Percentiles rank a stretch among this genome's conserved stretches.
phyloP scores from a whole-genome alignment of 495 filamentous ascomycete genomes.

The Aspergillus nanangensis region DNA sequence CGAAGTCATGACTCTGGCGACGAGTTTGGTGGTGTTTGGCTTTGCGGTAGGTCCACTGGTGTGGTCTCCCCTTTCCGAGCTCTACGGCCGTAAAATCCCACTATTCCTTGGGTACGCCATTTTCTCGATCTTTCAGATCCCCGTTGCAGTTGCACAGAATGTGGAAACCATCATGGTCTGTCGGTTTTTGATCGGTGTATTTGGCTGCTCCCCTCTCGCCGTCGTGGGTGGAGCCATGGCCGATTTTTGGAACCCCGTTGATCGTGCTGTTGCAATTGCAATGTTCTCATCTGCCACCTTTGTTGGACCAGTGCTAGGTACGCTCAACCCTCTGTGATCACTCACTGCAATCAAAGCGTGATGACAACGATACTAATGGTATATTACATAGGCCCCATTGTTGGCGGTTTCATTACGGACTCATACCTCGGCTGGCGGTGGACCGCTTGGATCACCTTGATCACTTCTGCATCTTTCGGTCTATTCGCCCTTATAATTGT shows the following conservation, averaged over 20 bases:
- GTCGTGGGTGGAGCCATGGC: slow-evolving; percentile 56
- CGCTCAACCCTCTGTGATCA: neutral
- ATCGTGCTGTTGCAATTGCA: slow-evolving; percentile 57
- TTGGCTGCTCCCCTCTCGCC: slow-evolving; percentile 60
- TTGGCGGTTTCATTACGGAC: slow-evolving; percentile 54
- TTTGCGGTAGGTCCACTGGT: slow-evolving; percentile 49
- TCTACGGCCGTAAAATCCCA: slow-evolving; percentile 52
- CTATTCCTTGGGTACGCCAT: slow-evolving; percentile 51
- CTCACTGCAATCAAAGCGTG: slow-evolving; percentile 9
- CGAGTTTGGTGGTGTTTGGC: slow-evolving; percentile 53
- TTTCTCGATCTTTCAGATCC: slow-evolving; percentile 60
- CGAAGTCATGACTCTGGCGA: slow-evolving; percentile 54
- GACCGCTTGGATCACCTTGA: slow-evolving; percentile 61
- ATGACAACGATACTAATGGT: slow-evolving; percentile 6
- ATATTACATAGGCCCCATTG: slow-evolving; percentile 15
- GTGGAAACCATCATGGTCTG: slow-evolving; percentile 54
- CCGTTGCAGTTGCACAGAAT: slow-evolving; percentile 57
- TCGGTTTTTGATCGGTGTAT: slow-evolving; percentile 57
- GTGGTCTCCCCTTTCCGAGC: slow-evolving; percentile 55
- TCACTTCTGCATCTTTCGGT: slow-evolving; percentile 48
- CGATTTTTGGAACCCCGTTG: slow-evolving; percentile 58
- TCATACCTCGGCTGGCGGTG: slow-evolving; percentile 59
- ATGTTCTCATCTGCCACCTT: slow-evolving; percentile 52
- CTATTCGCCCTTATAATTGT: slow-evolving; percentile 45
- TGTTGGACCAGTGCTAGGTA: slow-evolving; percentile 50